Base-by-base conservation (phyloP, 176 grass and related monocot genomes). In the Olyra latifolia region DNA sequence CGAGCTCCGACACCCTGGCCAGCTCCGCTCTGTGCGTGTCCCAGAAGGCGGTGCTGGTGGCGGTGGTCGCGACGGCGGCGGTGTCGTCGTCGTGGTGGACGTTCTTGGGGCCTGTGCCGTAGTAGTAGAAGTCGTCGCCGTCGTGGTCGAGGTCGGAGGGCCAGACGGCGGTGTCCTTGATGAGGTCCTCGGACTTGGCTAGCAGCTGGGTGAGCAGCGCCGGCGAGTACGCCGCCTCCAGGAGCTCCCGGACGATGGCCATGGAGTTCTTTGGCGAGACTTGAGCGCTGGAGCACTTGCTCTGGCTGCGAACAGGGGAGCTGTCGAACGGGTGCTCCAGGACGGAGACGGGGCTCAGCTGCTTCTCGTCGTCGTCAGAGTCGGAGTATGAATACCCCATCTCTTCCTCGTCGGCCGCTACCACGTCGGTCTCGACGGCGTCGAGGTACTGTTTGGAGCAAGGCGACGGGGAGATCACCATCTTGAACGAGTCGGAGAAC, bases 321-420 rank as follows among this genome's bases (percentile, higher is more conserved):
- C 61, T 91, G 32, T 82, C 88, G 66, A 83, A 89, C 12, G 89
- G 86, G 46, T 95, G 77, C 39, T 97, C 96, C 28, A 95, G 68
- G 22, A 99, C 96, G 19, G 96, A 99, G 0, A 93, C 82, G 1
- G 96, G 92, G 80, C 92, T 99, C 20, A 82, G 63, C 84, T 93
- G 92, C 90, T 93, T 89, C 64, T 88, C 76, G 30, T 35, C 32
- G 32, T 35, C 32, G 32, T 35, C 32, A 4, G 32, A 35, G 32
- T 4, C 2, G 4, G 32, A 35, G 32, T 35, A 35, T 3, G 64
- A 54, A 7, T 87, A 71, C 8, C 8, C 53, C 25, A n/a, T 48
- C 10, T 30, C 52, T 64, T 66, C 56, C 17, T 5, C 69, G 7
- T 19, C 14, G 9, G 0, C 14, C 60, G 0, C 19, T 1, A 0